phyloP scores from a whole-genome alignment of 495 filamentous ascomycete species.

The Penicillium robsamsonii region DNA sequence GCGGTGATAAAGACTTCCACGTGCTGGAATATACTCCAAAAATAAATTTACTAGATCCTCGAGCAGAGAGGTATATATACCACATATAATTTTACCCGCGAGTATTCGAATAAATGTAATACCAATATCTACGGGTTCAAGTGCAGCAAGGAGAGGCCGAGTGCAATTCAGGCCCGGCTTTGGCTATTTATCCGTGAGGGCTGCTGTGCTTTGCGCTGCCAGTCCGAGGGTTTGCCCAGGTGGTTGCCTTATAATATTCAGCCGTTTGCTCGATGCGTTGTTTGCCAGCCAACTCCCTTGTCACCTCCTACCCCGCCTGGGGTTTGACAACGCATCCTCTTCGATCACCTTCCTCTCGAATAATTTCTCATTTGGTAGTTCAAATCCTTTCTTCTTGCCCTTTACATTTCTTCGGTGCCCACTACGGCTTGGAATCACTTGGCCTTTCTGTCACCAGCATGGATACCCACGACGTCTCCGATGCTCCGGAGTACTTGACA shows the following conservation, averaged over 20 bases:
- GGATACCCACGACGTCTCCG: conserved; percentile 29
- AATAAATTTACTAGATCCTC: no score
- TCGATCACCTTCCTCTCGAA: not conserved
- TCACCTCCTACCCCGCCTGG: not conserved
- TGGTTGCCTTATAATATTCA: not conserved
- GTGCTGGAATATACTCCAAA: no score
- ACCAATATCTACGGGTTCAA: no score
- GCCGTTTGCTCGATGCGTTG: not conserved
- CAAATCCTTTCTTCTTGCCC: not conserved
- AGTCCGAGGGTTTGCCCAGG: no score
- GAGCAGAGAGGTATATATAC: no score
- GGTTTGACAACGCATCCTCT: not conserved
- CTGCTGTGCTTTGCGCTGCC: no score
- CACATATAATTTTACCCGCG: no score
- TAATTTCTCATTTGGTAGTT: not conserved
- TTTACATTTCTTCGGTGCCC: not conserved
- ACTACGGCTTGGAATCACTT: not conserved
- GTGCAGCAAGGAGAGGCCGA: no score
- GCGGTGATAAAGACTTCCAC: no score
- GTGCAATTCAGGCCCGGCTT: no score
- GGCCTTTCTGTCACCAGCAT: conserved; percentile 17
- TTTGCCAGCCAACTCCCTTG: not conserved
- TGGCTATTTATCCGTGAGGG: no score
- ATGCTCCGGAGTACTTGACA: conserved; percentile 9
- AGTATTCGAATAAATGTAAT: no score